These are phyloP conservation scores for Candida parachauliodes DNA, from an alignment of 805 yeast genomes.

Conservation along the genomic window DNA sequence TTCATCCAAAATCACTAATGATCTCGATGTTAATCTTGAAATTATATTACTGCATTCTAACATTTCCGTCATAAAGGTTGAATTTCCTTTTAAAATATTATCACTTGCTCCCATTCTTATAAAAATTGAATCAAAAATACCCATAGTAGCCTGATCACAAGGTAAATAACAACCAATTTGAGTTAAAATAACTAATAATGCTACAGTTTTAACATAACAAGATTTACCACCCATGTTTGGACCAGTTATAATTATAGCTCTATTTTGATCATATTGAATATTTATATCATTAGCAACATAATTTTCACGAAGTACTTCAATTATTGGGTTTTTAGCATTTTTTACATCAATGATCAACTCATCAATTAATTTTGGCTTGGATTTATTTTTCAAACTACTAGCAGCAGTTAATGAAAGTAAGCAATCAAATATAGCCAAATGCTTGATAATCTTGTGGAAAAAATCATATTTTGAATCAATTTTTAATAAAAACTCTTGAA, in stretches of 20 bases:
- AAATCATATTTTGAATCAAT: slow-evolving; percentile 31
- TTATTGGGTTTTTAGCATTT: slow-evolving; percentile 65
- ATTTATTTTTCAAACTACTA: slow-evolving; percentile 44
- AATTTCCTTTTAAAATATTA: slow-evolving; percentile 67
- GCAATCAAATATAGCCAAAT: slow-evolving; percentile 61
- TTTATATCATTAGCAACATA: slow-evolving; percentile 67
- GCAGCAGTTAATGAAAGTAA: slow-evolving; percentile 63
- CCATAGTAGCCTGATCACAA: slow-evolving; percentile 54
- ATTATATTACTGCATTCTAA: slow-evolving; percentile 61
- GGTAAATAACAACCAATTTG: slow-evolving; percentile 80
- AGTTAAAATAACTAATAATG: slow-evolving; percentile 65
- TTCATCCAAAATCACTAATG: slow-evolving; percentile 68
- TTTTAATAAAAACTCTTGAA: slow-evolving; percentile 33
- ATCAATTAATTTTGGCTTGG: slow-evolving; percentile 46
- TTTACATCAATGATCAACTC: slow-evolving; percentile 42
- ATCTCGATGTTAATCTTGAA: slow-evolving; percentile 47
- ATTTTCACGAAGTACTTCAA: slow-evolving; percentile 43
- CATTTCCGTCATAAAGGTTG: slow-evolving; percentile 81
- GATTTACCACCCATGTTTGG: slow-evolving; percentile 91
- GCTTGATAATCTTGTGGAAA: slow-evolving; percentile 39
- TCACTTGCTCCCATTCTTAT: slow-evolving; percentile 88
- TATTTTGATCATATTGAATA: slow-evolving; percentile 43
- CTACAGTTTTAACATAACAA: slow-evolving; percentile 70
- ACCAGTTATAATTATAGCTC: slow-evolving; percentile 69
- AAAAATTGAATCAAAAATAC: slow-evolving; percentile 72